These are phyloP conservation scores for Calonectria pauciramosa DNA, from an alignment of 2,329 filamentous ascomycete species.

Conservation along the genomic window DNA sequence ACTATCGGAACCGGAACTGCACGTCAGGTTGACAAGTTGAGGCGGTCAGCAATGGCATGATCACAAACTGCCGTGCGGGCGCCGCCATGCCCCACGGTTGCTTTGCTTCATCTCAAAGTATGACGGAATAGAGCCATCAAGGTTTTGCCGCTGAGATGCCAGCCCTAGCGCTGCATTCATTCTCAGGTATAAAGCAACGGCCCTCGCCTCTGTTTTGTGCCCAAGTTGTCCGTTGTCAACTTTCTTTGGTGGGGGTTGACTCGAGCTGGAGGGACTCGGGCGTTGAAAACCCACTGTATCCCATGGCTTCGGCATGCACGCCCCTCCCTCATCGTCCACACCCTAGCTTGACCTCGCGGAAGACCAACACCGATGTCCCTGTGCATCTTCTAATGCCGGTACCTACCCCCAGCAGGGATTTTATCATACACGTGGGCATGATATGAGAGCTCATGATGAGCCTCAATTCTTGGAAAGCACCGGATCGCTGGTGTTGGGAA, in stretches of 20 bases:
- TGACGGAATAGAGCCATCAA: slow-evolving; percentile 18
- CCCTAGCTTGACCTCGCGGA: neutral
- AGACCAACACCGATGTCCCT: slow-evolving; percentile 4
- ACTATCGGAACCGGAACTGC: slow-evolving; percentile 9
- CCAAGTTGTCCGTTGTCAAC: neutral
- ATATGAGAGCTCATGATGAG: neutral
- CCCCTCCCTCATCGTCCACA: neutral
- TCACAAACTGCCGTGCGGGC: neutral
- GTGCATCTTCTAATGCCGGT: slow-evolving; percentile 3
- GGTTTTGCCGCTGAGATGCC: neutral
- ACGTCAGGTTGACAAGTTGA: neutral
- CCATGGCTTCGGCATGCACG: neutral
- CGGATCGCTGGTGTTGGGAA: neutral
- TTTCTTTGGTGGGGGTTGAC: slow-evolving; percentile 3
- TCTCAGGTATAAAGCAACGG: slow-evolving; percentile 3
- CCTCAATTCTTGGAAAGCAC: neutral
- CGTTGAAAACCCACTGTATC: slow-evolving; percentile 14
- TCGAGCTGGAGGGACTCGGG: neutral
- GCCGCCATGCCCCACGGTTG: neutral
- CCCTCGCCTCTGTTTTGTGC: neutral
- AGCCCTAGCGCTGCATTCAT: neutral
- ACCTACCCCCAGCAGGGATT: neutral
- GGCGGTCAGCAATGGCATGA: slow-evolving; percentile 14
- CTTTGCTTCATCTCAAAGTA: neutral
- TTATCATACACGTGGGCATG: neutral